phyloP scores from a whole-genome alignment of 805 yeast species.

The Metschnikowia gruessii region DNA sequence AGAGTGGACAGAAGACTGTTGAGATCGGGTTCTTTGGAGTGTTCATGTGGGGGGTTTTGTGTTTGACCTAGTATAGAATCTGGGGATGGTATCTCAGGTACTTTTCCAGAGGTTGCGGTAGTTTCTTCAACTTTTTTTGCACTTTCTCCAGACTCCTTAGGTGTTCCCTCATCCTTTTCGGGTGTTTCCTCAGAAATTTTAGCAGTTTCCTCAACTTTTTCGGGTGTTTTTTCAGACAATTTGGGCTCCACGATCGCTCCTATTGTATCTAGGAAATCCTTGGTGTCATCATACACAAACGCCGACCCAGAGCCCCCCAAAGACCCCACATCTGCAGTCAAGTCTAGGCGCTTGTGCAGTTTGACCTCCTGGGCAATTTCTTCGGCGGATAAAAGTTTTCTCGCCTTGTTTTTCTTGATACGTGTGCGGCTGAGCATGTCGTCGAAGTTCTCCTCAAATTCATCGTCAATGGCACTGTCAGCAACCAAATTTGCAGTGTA shows the following conservation, averaged over 20 bases:
- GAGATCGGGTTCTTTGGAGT: constrained; percentile 6
- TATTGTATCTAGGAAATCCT: constrained; percentile 36
- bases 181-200: too few species aligned
- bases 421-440: constrained; percentile 29
- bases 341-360: constrained; percentile 20
- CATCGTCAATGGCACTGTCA: constrained; percentile 23
- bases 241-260: neutral
- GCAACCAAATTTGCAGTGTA: constrained; percentile 21
- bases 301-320: constrained; percentile 13
- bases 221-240: too few species aligned
- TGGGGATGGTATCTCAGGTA: too few species aligned
- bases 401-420: constrained; percentile 26
- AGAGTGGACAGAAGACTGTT: constrained; percentile 16
- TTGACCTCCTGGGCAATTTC: constrained; percentile 40
- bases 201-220: too few species aligned
- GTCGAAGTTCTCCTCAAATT: constrained; percentile 34
- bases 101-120: too few species aligned
- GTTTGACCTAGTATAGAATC: too few species aligned
- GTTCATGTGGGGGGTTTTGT: neutral
- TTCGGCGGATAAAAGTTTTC: constrained; percentile 30
- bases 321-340: constrained; percentile 15
- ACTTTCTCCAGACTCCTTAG: too few species aligned
- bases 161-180: too few species aligned
- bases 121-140: too few species aligned
- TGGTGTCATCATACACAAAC: constrained; percentile 35